These are phyloP conservation scores for Echinochloa phyllopogon DNA, from an alignment of 176 grass and related monocot species.

Conservation along the genomic window DNA sequence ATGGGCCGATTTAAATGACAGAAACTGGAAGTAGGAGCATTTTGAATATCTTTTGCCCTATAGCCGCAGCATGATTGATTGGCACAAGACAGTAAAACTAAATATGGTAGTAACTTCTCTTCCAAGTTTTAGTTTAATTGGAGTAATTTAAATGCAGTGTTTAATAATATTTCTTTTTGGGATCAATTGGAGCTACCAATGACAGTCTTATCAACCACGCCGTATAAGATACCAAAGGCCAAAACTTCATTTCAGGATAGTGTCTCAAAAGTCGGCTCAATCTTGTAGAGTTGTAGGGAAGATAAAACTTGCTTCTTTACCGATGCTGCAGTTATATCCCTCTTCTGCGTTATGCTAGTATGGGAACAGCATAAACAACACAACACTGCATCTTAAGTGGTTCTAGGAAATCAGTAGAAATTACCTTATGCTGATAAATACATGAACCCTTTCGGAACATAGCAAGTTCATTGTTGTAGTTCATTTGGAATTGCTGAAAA, in stretches of 20 bases:
- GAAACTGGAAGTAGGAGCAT: neutral
- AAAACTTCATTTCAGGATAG: neutral
- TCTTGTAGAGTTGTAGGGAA: neutral
- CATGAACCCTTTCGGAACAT: slow-evolving; percentile 83
- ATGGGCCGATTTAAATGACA: neutral
- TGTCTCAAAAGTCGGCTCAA: neutral
- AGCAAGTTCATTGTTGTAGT: slow-evolving; percentile 75
- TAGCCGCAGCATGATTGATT: neutral
- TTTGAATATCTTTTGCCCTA: slow-evolving; percentile 5
- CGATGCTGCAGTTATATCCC: neutral
- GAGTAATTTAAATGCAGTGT: neutral
- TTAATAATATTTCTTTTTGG: neutral
- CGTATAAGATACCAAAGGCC: neutral
- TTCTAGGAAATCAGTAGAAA: neutral
- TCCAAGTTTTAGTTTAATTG: neutral
- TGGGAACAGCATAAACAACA: neutral
- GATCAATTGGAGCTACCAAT: neutral
- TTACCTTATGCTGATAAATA: slow-evolving; percentile 57
- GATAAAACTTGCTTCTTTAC: slow-evolving; percentile 32
- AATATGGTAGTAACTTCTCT: neutral
- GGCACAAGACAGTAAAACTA: neutral
- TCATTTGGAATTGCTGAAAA: slow-evolving; percentile 87
- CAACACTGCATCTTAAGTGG: neutral
- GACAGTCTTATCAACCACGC: neutral
- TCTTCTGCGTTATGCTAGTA: neutral